Evolutionary conservation across 2,329 filamentous ascomycete species (phyloP).

Genomic region (Pyricularia grisea): DNA sequence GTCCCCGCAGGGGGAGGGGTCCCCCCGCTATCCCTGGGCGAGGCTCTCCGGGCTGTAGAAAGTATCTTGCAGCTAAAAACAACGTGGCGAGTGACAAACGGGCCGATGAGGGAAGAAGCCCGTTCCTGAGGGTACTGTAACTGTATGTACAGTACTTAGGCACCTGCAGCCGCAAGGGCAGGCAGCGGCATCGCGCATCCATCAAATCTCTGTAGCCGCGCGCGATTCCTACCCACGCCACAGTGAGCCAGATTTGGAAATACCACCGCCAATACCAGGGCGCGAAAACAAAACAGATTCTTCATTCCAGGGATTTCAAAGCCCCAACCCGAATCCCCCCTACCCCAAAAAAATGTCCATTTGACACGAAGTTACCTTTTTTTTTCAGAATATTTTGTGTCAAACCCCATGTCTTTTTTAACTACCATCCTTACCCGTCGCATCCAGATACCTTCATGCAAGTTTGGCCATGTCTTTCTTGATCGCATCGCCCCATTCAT

Average conservation of each 20-base stretch:
- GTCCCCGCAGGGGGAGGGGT: not conserved
- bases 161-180: not conserved
- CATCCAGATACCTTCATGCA: not conserved
- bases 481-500: not conserved
- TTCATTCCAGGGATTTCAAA: not conserved
- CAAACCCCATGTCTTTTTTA: not conserved
- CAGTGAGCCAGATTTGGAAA: not conserved
- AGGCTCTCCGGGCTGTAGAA: not conserved
- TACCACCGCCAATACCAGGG: not conserved
- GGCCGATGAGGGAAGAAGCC: not conserved
- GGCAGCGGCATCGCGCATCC: not conserved
- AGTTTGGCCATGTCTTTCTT: not conserved
- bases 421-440: not conserved
- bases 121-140: not conserved
- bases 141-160: not conserved
- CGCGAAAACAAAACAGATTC: not conserved
- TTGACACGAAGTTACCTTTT: too few species aligned
- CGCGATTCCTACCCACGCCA: not conserved
- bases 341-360: too few species aligned
- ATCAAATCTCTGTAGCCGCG: not conserved
- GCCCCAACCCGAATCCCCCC: too few species aligned
- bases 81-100: not conserved
- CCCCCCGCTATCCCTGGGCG: not conserved
- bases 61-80: not conserved
- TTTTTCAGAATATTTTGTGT: not conserved